Evolutionary conservation across 495 filamentous ascomycete species (phyloP).

Genomic region (Neurospora sp.): DNA sequence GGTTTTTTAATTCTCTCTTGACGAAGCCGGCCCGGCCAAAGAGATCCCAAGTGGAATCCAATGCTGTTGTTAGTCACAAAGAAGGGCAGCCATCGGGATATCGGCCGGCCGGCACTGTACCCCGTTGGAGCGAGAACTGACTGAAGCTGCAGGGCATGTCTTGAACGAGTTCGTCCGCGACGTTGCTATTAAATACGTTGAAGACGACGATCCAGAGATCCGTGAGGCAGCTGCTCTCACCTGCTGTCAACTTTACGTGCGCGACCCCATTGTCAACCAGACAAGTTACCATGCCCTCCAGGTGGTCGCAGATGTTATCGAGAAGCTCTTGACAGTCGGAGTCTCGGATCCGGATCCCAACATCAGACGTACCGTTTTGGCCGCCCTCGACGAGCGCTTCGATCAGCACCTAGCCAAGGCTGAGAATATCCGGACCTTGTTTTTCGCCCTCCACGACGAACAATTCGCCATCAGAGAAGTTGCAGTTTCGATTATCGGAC

Average conservation of each 20-base stretch:
- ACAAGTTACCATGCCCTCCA: constrained; percentile 93
- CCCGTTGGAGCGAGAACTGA: constrained; percentile 6
- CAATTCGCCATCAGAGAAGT: constrained; percentile 86
- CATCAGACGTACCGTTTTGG: constrained; percentile 79
- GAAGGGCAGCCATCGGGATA: background rate
- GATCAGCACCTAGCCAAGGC: constrained; percentile 90
- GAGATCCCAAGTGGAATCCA: background rate
- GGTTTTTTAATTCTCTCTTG: background rate
- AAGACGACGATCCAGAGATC: constrained; percentile 88
- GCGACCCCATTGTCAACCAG: constrained; percentile 94
- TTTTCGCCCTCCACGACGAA: constrained; percentile 95
- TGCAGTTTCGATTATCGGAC: constrained; percentile 90
- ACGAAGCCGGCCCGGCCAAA: background rate
- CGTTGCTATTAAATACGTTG: constrained; percentile 94
- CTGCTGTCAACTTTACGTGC: constrained; percentile 92
- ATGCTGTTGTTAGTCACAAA: background rate
- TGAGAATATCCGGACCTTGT: constrained; percentile 89
- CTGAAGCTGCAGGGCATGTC: constrained; percentile 54
- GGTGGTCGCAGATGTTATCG: constrained; percentile 94
- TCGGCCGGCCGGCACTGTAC: background rate
- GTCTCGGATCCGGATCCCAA: constrained; percentile 83
- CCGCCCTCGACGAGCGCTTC: constrained; percentile 84
- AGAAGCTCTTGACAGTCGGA: constrained; percentile 87
- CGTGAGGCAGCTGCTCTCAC: constrained; percentile 91
- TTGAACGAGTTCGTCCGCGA: constrained; percentile 98